Conservation (phyloP, 1,139 yeast genomes). For the Martiniozyma asiatica region DNA sequence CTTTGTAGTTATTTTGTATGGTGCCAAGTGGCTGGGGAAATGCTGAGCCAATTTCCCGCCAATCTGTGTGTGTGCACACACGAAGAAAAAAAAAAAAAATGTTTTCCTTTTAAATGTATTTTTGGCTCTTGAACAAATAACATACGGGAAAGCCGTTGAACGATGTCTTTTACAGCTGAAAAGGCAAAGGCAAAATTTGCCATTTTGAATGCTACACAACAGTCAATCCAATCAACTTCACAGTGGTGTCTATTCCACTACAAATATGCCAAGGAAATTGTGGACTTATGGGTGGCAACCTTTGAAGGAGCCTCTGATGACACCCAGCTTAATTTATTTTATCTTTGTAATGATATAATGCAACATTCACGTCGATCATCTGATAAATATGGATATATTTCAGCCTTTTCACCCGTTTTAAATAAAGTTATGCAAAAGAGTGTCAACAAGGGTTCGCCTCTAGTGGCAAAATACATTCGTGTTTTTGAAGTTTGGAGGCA, state of each 20-base stretch:
- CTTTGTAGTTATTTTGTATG: no score
- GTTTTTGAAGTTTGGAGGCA: slow-evolving; percentile 69
- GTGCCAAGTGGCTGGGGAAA: no score
- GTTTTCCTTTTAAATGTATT: no score
- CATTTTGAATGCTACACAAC: slow-evolving; percentile 64
- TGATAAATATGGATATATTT: slow-evolving; percentile 38
- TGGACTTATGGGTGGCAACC: slow-evolving; percentile 48
- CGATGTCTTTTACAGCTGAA: slow-evolving; percentile 58
- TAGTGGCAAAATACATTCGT: slow-evolving; percentile 43
- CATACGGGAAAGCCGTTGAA: no score
- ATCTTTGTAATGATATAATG: slow-evolving; percentile 73
- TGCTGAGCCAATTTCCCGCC: no score
- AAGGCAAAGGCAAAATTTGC: slow-evolving; percentile 45
- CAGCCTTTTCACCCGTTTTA: slow-evolving; percentile 39
- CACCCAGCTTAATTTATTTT: slow-evolving; percentile 45
- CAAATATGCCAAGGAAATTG: slow-evolving; percentile 48
- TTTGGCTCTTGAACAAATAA: no score
- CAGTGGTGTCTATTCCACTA: slow-evolving; percentile 81
- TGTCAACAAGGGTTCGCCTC: slow-evolving; percentile 8
- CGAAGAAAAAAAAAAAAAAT: no score
- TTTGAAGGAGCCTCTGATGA: slow-evolving; percentile 18
- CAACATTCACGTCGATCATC: slow-evolving; percentile 68
- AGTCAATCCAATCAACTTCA: slow-evolving; percentile 68
- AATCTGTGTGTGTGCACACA: no score
- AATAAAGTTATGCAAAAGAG: slow-evolving; percentile 27